Conservation (phyloP, 176 grass and related monocot genomes). For the Oryza meyeriana region DNA sequence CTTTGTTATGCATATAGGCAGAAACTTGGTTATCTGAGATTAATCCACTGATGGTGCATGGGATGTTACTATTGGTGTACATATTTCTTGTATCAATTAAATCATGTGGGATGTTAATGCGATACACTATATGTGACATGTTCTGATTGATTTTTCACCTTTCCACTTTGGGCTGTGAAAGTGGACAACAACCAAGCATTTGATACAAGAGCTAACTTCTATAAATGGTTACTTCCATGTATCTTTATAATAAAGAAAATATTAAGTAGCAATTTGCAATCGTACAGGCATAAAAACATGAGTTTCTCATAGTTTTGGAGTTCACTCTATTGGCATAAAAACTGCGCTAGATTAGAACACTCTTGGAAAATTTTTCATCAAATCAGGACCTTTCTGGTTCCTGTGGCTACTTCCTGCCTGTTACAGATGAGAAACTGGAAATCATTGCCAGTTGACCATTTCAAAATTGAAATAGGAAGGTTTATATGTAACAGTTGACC, state of each 20-base stretch:
- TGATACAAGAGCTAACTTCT: neutral
- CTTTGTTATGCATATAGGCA: slow-evolving; percentile 6
- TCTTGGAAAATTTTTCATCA: neutral
- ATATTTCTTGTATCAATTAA: neutral
- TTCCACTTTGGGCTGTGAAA: neutral
- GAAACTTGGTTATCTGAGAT: neutral
- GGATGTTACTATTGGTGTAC: neutral
- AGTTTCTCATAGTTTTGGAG: neutral
- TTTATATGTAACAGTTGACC: neutral
- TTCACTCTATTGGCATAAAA: neutral
- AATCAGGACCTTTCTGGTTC: neutral
- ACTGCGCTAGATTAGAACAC: neutral
- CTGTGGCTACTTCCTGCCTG: neutral
- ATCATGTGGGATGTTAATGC: neutral
- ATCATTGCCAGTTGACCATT: neutral
- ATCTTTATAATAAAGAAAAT: neutral
- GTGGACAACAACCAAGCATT: neutral
- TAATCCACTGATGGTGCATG: neutral
- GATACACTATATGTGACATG: neutral
- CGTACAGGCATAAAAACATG: neutral
- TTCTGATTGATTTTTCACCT: neutral
- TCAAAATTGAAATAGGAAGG: neutral
- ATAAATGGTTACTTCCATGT: neutral
- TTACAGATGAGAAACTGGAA: neutral
- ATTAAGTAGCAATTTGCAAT: slow-evolving; percentile 7